Conservation (phyloP, 371 early-diverging fungal species). For the Rhizomucor miehei region DNA sequence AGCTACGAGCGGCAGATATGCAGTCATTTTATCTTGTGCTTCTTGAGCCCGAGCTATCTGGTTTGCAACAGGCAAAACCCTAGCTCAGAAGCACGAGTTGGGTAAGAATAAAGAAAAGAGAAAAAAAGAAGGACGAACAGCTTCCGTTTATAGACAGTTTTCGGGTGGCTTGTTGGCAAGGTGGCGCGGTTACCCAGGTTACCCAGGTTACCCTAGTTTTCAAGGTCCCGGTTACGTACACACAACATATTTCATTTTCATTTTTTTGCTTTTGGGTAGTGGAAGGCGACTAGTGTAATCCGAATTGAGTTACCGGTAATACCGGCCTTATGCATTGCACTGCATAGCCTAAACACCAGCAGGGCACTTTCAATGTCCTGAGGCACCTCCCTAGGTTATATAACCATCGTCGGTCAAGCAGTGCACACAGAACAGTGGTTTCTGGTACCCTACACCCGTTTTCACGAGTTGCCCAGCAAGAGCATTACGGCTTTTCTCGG, state of each 20-base stretch:
- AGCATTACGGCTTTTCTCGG: constrained; percentile 50
- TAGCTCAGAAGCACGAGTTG: too few relatives aligned
- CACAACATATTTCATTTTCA: not conserved
- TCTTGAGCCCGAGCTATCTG: too few relatives aligned
- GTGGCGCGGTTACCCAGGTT: too few relatives aligned
- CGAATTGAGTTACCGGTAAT: constrained; percentile 45
- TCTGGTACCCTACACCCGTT: constrained; percentile 45
- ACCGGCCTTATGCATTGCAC: constrained; percentile 50
- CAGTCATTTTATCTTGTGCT: too few relatives aligned
- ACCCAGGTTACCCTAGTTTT: too few relatives aligned
- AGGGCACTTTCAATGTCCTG: constrained; percentile 34
- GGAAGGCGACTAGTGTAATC: constrained; percentile 43
- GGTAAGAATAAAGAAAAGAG: too few relatives aligned
- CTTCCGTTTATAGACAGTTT: too few relatives aligned
- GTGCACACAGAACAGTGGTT: constrained; percentile 7
- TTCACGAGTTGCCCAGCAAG: constrained; percentile 45
- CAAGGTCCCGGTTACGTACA: too few relatives aligned
- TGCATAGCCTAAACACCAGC: constrained; percentile 46
- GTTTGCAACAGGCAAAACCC: too few relatives aligned
- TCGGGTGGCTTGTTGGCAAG: too few relatives aligned
- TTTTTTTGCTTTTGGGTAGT: not conserved
- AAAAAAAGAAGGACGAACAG: too few relatives aligned
- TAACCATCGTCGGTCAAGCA: constrained; percentile 1
- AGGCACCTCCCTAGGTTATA: constrained; percentile 13
- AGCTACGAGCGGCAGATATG: too few relatives aligned